These are phyloP conservation scores for Mycena leptocephala DNA, from an alignment of 768 basidiomycete genomes.

Conservation along the genomic window DNA sequence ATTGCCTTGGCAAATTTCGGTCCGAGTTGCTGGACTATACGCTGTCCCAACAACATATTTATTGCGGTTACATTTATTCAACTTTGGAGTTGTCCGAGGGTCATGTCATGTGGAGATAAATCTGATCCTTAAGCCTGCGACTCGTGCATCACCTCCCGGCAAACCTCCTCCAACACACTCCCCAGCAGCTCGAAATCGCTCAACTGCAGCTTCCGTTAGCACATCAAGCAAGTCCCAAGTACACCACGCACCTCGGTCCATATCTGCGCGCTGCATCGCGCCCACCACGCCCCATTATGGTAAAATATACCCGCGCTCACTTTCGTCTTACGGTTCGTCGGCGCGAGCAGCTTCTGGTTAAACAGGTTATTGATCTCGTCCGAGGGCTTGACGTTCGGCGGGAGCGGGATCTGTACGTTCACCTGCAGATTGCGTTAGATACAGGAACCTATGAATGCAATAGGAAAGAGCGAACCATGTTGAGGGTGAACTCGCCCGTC, in stretches of 20 bases:
- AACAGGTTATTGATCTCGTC: conserved; percentile 15
- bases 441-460: neutral
- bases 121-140: neutral
- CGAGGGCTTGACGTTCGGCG: conserved; percentile 12
- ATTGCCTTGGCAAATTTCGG: too few relatives aligned
- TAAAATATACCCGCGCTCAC: conserved; percentile 33
- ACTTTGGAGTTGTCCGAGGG: too few relatives aligned
- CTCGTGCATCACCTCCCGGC: conserved; percentile 31
- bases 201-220: conserved; percentile 1
- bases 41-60: too few relatives aligned
- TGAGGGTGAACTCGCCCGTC: conserved; percentile 71
- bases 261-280: conserved; percentile 39
- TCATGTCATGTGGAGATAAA: too few relatives aligned
- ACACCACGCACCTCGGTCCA: conserved; percentile 39
- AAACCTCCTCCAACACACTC: conserved; percentile 29
- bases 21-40: too few relatives aligned
- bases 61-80: too few relatives aligned
- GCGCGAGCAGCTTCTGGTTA: conserved; percentile 33
- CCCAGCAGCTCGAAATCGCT: conserved; percentile 32
- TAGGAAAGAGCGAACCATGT: conserved; percentile 69
- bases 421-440: neutral
- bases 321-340: conserved; percentile 28
- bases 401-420: conserved; percentile 27
- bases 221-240: neutral
- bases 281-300: conserved; percentile 41